Percentiles rank a stretch among this genome's conserved stretches.
These are phyloP conservation scores for Talaromyces sp. DNA, from an alignment of 2,329 filamentous ascomycete genomes.

Conservation along the genomic window DNA sequence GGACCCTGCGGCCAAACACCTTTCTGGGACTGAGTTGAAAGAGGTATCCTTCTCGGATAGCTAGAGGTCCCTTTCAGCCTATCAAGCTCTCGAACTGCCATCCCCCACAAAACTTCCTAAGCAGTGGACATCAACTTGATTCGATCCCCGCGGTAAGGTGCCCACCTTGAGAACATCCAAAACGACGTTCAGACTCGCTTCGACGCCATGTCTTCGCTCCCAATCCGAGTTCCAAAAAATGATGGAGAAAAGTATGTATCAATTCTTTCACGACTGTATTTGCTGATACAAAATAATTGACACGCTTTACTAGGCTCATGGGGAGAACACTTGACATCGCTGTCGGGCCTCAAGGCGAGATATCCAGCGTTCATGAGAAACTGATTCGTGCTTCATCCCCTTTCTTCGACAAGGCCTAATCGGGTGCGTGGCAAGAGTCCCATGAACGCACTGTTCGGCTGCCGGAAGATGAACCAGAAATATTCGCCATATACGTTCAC, in stretches of 20 bases:
- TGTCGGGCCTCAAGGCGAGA: background rate
- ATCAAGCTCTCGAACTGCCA: background rate
- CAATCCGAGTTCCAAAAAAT: background rate
- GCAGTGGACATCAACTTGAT: background rate
- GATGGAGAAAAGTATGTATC: background rate
- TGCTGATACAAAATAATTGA: background rate
- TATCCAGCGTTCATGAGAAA: slow-evolving; percentile 20
- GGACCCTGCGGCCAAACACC: background rate
- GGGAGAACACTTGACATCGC: slow-evolving; percentile 34
- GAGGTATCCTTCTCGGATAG: background rate
- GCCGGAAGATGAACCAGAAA: slow-evolving; percentile 20
- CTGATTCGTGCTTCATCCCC: slow-evolving; percentile 8
- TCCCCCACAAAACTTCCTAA: background rate
- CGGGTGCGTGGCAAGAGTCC: slow-evolving; percentile 17
- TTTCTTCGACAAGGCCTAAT: slow-evolving; percentile 18
- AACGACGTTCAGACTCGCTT: background rate
- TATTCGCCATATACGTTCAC: slow-evolving; percentile 19
- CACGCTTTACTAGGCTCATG: slow-evolving; percentile 26
- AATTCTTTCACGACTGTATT: background rate
- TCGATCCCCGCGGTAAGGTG: background rate
- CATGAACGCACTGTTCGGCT: slow-evolving; percentile 16
- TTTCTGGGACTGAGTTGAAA: background rate
- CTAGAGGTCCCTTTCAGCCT: background rate
- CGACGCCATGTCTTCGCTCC: background rate
- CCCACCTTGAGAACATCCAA: background rate